Evolutionary conservation across 306 rosid genomes (phyloP), one percentile per base, ranked within the genome.

Genomic region (Dryas drummondii): DNA sequence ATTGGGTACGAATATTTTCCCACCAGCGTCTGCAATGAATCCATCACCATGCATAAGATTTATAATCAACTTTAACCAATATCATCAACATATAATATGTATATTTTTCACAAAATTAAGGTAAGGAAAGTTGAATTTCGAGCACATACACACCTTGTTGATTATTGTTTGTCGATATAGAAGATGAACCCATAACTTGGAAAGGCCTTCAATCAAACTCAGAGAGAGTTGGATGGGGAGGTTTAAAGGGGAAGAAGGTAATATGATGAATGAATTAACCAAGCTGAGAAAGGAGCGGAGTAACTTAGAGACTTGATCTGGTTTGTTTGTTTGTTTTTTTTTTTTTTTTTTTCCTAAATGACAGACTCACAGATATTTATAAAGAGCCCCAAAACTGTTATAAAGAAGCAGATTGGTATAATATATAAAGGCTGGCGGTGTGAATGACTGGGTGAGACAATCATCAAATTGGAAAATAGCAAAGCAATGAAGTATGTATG

Each of bases 171-270:
- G 12, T 40, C 5, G 75, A 32, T 7, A 59, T 5, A 45, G 80
- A 19, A 44, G 77, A 63, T 4, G 82, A 63, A n/a, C 73, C 62
- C 82, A 79, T 79, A 19, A 49, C 15, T 69, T 32, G 44, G 46
- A n/a, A 53, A 6, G 42, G 19, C 7, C 19, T 59, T 17, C 12
- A 73, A 51, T 49, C 57, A 49, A 52, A 14, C 2, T 1, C 2
- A n/a, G 19, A 14, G 26, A 19, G 15, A 9, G 22, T 9, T 4
- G 9, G 14, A 44, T 27, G 37, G 16, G 26, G 19, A 63, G 16
- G 6, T 4, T 41, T 42, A 48, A 16, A 37, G 42, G 17, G 66
- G 66, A 61, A 14, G 66, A 61, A 37, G 66, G 46, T 37, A 11
- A 58, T 22, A 22, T 12, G 5, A 10, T 3, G 42, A 58, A 58